Base-by-base conservation (phyloP, 2,329 filamentous ascomycete species). In the Penicillium digitatum region DNA sequence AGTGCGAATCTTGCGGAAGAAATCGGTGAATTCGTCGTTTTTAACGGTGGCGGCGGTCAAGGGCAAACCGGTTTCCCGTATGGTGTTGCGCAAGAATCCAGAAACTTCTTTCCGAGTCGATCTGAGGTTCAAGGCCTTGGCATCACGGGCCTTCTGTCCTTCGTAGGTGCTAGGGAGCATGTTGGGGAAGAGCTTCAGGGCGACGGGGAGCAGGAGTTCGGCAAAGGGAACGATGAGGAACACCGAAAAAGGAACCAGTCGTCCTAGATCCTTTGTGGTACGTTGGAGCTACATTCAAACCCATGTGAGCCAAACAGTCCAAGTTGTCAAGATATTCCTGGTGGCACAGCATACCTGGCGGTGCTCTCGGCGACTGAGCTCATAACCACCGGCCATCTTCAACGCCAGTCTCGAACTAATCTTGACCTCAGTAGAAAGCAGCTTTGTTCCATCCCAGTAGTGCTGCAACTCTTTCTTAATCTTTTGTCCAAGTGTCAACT, bases 371-470 rank as follows among this genome's bases (percentile, higher is more conserved):
- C 94, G 86, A 56, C 89, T 96, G 61, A 99, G 84, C 75, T 99
- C 94, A 76, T 99, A 99, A 8, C 94, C 94, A 56, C 90, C 92
- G 14, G 92, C 91, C 94, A 99, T 99, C 80, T 96, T 97, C 73
- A 96, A 75, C 6, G 92, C 94, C 62, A 99, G 78, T 60, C 87
- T 87, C 58, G 88, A 90, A 73, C 93, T 97, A 72, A 99, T 99
- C 75, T 81, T 90, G 70, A 97, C 86, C 76, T 99, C 94, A 1
- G 90, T 89, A 22, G 87, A 92, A 63, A 99, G 80, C 67, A 99
- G 81, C 76, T 99, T 99, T 27, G 91, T 97, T 57, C 94, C 94
- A 75, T 99, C 94, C 93, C 94, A 97, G 78, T 99, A 99, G 74
- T 99, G 94, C 59, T 87, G 85, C 14, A 81, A 82, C 75, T 99